These are phyloP conservation scores for Carex cristatella DNA, from an alignment of 176 grass and related monocot genomes.

Conservation along the genomic window DNA sequence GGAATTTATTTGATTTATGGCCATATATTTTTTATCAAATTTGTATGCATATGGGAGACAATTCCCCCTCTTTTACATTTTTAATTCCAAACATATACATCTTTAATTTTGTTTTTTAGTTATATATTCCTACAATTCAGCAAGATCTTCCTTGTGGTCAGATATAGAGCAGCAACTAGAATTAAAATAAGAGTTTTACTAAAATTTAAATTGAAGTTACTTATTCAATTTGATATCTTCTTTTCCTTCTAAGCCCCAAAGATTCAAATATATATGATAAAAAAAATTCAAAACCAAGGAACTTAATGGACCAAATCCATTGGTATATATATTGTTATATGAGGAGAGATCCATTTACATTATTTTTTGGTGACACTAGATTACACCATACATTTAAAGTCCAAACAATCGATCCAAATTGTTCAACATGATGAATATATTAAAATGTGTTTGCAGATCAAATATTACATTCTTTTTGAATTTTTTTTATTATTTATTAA, in stretches of 20 bases:
- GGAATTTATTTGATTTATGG: not conserved
- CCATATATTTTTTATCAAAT: not conserved
- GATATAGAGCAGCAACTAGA: not conserved
- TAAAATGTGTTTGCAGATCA: too few relatives aligned
- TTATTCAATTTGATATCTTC: constrained; percentile 3
- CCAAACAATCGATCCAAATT: too few relatives aligned
- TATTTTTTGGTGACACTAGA: too few relatives aligned
- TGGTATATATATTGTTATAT: not conserved
- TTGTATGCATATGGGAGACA: not conserved
- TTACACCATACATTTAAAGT: too few relatives aligned
- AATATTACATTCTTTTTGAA: too few relatives aligned
- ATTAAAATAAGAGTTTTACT: not conserved
- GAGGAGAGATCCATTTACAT: too few relatives aligned
- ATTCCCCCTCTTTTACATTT: not conserved
- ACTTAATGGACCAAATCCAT: not conserved
- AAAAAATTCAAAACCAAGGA: not conserved
- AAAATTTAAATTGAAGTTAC: not conserved
- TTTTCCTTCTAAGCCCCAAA: not conserved
- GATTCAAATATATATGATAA: not conserved
- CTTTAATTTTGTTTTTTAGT: not conserved
- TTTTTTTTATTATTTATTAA: too few relatives aligned
- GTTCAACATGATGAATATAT: too few relatives aligned
- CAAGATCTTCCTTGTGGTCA: not conserved
- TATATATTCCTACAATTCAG: not conserved
- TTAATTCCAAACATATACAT: not conserved